Evolutionary conservation across 2,329 filamentous ascomycete genomes (phyloP).

Genomic region (Alternaria gaisen): DNA sequence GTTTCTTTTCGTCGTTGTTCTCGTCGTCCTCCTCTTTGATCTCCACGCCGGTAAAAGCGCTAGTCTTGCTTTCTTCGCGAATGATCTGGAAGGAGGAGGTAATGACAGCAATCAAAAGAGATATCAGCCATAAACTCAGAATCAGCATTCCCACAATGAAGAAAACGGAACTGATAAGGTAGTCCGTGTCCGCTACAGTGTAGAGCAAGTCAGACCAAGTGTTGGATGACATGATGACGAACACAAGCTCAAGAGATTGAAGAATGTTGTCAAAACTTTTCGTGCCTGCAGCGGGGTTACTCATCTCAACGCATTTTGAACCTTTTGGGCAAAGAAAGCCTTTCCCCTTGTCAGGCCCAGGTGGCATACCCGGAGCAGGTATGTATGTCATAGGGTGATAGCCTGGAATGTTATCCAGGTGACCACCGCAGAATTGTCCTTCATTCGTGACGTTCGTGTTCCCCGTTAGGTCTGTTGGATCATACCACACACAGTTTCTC

Average conservation of each 20-base stretch:
- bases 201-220: conserved; percentile 97
- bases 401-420: conserved; percentile 65
- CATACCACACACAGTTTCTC: conserved; percentile 57
- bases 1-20: conserved; percentile 49
- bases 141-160: conserved; percentile 80
- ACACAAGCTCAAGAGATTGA: conserved; percentile 91
- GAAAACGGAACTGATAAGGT: conserved; percentile 83
- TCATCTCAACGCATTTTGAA: conserved; percentile 81
- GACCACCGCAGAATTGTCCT: conserved; percentile 86
- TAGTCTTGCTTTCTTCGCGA: conserved; percentile 91
- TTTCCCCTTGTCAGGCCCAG: conserved; percentile 64
- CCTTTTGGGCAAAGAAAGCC: conserved; percentile 87
- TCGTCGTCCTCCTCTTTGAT: conserved; percentile 51
- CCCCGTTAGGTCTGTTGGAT: conserved; percentile 57
- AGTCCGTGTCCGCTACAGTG: conserved; percentile 90
- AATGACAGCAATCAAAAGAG: conserved; percentile 93
- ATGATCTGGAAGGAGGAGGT: conserved; percentile 99
- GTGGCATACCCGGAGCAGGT: conserved; percentile 52
- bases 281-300: conserved; percentile 83
- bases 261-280: conserved; percentile 95
- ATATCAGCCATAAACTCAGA: conserved; percentile 95
- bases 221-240: conserved; percentile 98
- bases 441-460: conserved; percentile 62
- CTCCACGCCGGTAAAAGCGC: conserved; percentile 85
- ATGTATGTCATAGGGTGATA: conserved; percentile 71